Conservation (phyloP, 2,329 filamentous ascomycete species). For the Botrytis paeoniae region DNA sequence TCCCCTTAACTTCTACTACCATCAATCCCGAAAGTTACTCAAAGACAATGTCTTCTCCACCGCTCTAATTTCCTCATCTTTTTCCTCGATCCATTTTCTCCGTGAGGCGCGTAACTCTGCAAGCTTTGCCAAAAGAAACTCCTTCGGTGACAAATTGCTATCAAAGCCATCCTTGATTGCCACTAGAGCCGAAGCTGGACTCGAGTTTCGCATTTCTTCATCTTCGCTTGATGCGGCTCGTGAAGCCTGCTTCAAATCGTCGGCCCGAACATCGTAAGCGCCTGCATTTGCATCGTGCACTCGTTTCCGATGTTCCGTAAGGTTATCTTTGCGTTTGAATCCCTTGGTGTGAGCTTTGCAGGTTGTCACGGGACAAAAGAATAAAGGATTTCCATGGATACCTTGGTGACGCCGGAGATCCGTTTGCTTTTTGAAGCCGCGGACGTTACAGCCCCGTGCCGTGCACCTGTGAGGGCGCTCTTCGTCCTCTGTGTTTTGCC, state of each 20-base stretch:
- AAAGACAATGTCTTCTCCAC: not conserved
- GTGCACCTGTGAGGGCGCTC: too few species aligned
- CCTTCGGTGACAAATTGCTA: not conserved
- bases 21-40: not conserved
- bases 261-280: not conserved
- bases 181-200: not conserved
- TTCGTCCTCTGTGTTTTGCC: too few species aligned
- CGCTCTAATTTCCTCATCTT: not conserved
- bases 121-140: not conserved
- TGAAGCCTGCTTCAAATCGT: too few species aligned
- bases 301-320: not conserved
- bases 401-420: not conserved
- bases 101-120: not conserved
- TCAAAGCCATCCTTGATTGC: not conserved
- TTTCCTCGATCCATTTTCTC: not conserved
- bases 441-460: not conserved
- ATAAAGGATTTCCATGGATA: not conserved
- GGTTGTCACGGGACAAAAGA: not conserved
- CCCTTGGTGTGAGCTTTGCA: not conserved
- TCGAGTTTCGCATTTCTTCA: not conserved
- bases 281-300: not conserved
- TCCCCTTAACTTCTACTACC: not conserved
- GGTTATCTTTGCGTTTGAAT: not conserved
- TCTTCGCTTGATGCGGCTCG: not conserved
- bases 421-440: not conserved